A percentile compares a stretch with the other conserved stretches of the same genome.
Conservation (phyloP, 129 eudicot species). For the Artemisia tridentata region DNA sequence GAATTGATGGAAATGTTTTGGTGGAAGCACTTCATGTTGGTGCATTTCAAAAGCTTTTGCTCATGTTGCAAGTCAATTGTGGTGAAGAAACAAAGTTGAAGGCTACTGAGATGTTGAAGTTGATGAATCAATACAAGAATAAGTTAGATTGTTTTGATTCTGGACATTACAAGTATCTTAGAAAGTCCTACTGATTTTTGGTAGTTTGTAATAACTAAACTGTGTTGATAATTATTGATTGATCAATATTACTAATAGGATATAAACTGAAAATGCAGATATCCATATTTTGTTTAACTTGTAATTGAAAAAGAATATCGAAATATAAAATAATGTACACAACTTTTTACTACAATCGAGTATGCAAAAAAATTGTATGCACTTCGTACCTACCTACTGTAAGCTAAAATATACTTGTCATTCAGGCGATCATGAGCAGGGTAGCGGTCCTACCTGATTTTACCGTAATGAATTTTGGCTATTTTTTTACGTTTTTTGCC, state of each 20-base stretch:
- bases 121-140: conserved; percentile 64
- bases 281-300: conserved; percentile 12
- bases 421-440: no score
- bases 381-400: no score
- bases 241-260: background rate
- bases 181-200: conserved; percentile 42
- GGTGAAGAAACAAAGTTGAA: conserved; percentile 64
- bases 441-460: no score
- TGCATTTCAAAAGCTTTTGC: conserved; percentile 78
- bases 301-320: background rate
- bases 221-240: conserved; percentile 18
- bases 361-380: no score
- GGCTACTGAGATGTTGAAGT: conserved; percentile 75
- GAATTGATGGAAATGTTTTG: conserved; percentile 28
- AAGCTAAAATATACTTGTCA: no score
- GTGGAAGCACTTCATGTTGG: conserved; percentile 74
- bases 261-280: conserved; percentile 8
- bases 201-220: conserved; percentile 20
- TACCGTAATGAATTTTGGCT: no score
- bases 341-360: no score
- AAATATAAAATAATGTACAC: no score
- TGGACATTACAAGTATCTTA: conserved; percentile 63
- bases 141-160: conserved; percentile 75
- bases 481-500: no score
- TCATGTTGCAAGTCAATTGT: conserved; percentile 80